Base-by-base conservation (phyloP, 2,329 filamentous ascomycete species). In the Scorias spongiosa region DNA sequence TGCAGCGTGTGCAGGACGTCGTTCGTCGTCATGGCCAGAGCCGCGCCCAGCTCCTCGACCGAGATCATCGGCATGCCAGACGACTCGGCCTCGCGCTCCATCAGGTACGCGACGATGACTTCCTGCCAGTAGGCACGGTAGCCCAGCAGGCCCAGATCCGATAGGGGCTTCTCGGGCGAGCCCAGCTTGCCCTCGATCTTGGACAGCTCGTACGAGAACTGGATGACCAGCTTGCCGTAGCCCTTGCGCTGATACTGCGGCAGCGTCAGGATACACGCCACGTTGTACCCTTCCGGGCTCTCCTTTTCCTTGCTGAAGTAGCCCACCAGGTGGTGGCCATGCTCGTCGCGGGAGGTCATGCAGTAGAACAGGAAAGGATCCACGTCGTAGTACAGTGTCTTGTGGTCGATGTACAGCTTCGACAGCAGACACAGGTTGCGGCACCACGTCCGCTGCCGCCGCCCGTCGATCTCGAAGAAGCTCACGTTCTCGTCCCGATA, bases 221-320 rank as follows among this genome's bases (percentile, higher is more conserved):
- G 87, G 55, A 98, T 98, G 45, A 98, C 74, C 10, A 98, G 72
- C 47, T 86, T 81, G 18, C 93, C 91, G 55, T 91, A 95, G 0
- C 91, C 91, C 58, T 93, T 91, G 18, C 91, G 78, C 63, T 98
- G 91, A 55, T 93, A 96, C 60, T 98, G 93, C 0, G 91, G 91
- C 2, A 98, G 71, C 0, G 91, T 98, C 46, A 98, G 70, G 60
- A 98, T 98, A 74, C 93, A 98, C 4, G 91, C 93, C 29, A 98
- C 81, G 59, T 98, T 98, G 73, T 96, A 98, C 28, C 84, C 86
- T 56, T 98, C 93, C 0, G 87, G 87, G 34, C 83, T 89, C 63
- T 98, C 91, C 54, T 98, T 98, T 63, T 98, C 91, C 61, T 98
- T 98, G 44, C 84, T 93, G 63, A 98, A 98, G 60, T 95, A 98